Conservation (phyloP, 345 rosid species). For the Eutrema japonicum region DNA sequence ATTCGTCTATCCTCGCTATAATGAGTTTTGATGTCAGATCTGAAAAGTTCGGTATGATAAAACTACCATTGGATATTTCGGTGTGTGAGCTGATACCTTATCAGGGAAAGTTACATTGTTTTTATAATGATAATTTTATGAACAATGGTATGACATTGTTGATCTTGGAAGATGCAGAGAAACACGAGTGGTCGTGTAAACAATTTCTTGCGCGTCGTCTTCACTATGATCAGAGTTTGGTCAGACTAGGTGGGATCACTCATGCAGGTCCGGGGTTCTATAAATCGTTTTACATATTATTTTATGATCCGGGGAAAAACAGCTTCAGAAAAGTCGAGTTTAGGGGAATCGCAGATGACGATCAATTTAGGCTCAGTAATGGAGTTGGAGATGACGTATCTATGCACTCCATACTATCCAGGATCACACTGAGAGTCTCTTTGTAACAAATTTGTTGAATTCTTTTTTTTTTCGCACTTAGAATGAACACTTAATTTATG, state of each 20-base stretch:
- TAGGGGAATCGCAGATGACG: neutral
- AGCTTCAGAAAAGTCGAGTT: neutral
- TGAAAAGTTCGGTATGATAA: constrained; percentile 6
- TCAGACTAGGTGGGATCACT: neutral
- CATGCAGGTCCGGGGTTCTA: constrained; percentile 6
- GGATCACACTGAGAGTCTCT: constrained; percentile 13
- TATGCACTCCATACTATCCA: neutral
- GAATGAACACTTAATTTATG: neutral
- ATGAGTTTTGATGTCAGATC: constrained; percentile 22
- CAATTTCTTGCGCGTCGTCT: neutral
- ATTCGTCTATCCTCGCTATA: neutral
- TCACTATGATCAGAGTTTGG: neutral
- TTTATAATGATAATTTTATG: neutral
- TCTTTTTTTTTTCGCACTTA: neutral
- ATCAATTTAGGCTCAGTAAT: constrained; percentile 8
- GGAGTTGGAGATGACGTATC: constrained; percentile 17
- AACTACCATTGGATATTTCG: neutral
- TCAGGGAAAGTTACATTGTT: constrained; percentile 9
- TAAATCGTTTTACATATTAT: constrained; percentile 2
- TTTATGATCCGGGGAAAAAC: neutral
- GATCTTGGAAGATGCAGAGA: constrained; percentile 1
- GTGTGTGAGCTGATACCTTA: no score
- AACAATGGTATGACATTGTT: neutral
- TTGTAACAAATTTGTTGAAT: neutral
- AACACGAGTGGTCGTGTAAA: neutral